Evolutionary conservation across 805 yeast species (phyloP).

Genomic region (Candida cerambycidarum): DNA sequence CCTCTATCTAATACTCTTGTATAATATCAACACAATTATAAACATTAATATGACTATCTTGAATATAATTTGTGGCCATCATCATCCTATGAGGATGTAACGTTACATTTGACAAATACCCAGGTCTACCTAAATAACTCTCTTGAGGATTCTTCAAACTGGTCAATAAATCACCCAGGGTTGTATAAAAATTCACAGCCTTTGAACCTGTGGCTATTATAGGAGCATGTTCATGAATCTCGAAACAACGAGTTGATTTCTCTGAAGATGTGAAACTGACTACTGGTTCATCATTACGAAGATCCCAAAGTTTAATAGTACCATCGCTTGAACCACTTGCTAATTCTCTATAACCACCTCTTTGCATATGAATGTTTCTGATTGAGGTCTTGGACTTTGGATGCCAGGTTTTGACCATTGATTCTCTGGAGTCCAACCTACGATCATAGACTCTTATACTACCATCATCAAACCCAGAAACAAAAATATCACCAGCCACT

Average conservation of each 20-base stretch:
- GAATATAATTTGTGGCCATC: constrained; percentile 81
- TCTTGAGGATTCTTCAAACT: constrained; percentile 54
- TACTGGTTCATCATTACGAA: constrained; percentile 72
- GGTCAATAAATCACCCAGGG: constrained; percentile 72
- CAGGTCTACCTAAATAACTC: constrained; percentile 43
- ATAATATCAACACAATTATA: constrained; percentile 45
- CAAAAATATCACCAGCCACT: constrained; percentile 85
- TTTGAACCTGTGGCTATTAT: constrained; percentile 85
- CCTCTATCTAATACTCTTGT: constrained; percentile 37
- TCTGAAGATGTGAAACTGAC: constrained; percentile 58
- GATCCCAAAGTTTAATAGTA: constrained; percentile 85
- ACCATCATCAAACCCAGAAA: constrained; percentile 93
- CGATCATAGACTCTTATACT: constrained; percentile 88
- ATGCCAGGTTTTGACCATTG: constrained; percentile 81
- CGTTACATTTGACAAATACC: constrained; percentile 62
- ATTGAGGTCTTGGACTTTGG: constrained; percentile 46
- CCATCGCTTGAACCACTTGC: constrained; percentile 85
- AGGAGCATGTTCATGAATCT: constrained; percentile 96
- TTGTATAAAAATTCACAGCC: constrained; percentile 77
- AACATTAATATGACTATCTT: constrained; percentile 68
- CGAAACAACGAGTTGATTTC: constrained; percentile 60
- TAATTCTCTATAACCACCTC: constrained; percentile 92
- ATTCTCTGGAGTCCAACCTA: constrained; percentile 77
- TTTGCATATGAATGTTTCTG: constrained; percentile 85
- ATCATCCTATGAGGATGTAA: constrained; percentile 96